phyloP scores from a whole-genome alignment of 2,329 filamentous ascomycete species.

The Geosmithia flava region DNA sequence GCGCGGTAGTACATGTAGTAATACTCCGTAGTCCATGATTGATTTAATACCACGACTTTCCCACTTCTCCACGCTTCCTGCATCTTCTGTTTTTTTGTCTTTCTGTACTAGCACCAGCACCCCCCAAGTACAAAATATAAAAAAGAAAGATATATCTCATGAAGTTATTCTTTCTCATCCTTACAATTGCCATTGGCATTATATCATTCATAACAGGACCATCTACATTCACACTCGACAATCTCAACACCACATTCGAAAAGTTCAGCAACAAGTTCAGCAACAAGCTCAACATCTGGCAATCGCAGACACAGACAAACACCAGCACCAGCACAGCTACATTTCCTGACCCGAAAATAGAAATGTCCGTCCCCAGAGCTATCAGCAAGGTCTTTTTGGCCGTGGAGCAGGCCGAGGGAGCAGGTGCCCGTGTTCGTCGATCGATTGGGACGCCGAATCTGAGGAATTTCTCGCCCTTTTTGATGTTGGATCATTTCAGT shows the following conservation, averaged over 20 bases:
- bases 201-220: constrained; percentile 7
- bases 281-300: no score
- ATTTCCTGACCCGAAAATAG: no score
- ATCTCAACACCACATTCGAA: no score
- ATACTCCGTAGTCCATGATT: no score
- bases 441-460: constrained; percentile 77
- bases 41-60: no score
- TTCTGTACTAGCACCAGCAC: no score
- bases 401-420: constrained; percentile 76
- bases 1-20: no score
- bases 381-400: constrained; percentile 79
- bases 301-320: no score
- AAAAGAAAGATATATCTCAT: constrained; percentile 12
- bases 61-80: background rate
- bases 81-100: background rate
- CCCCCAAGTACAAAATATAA: no score
- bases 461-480: constrained; percentile 79
- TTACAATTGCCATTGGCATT: constrained; percentile 16
- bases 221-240: background rate
- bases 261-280: no score
- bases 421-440: constrained; percentile 74
- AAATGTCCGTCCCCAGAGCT: constrained; percentile 58
- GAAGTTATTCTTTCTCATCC: constrained; percentile 12
- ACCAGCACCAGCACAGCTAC: no score
- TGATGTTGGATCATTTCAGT: constrained; percentile 92